Conservation (phyloP, 345 rosid species). For the Eucalyptus brandiana region DNA sequence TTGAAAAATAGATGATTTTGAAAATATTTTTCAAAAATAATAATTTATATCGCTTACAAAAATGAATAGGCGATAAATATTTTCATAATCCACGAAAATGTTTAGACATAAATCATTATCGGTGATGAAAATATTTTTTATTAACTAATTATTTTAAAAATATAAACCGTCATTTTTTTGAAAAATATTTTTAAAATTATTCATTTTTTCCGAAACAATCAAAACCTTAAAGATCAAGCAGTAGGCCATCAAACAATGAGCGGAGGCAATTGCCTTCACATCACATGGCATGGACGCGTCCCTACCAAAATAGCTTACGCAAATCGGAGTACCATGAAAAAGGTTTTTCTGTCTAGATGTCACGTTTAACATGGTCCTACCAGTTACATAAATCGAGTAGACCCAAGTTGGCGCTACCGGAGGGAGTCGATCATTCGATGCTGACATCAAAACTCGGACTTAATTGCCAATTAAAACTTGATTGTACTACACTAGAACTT, state of each 20-base stretch:
- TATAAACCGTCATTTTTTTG: rapidly evolving
- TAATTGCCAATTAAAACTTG: background rate
- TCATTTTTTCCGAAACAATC: too few species aligned
- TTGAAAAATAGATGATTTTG: too few species aligned
- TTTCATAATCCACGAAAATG: rapidly evolving
- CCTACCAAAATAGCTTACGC: background rate
- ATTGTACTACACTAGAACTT: background rate
- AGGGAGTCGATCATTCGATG: too few species aligned
- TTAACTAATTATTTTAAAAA: rapidly evolving
- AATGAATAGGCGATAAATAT: rapidly evolving
- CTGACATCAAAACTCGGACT: rapidly evolving
- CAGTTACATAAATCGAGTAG: background rate
- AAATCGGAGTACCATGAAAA: background rate
- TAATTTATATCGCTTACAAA: too few species aligned
- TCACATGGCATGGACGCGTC: background rate
- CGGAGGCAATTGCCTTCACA: background rate
- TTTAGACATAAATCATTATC: too few species aligned
- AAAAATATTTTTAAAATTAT: too few species aligned
- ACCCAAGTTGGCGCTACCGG: too few species aligned
- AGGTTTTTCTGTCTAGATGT: background rate
- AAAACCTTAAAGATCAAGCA: background rate
- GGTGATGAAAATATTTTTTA: too few species aligned
- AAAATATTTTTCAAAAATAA: too few species aligned
- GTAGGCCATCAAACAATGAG: background rate
- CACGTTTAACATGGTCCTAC: background rate